A percentile compares a stretch with the other conserved stretches of the same genome.
phyloP scores from a whole-genome alignment of 768 basidiomycete species.

The Pulveroboletus ravenelii region DNA sequence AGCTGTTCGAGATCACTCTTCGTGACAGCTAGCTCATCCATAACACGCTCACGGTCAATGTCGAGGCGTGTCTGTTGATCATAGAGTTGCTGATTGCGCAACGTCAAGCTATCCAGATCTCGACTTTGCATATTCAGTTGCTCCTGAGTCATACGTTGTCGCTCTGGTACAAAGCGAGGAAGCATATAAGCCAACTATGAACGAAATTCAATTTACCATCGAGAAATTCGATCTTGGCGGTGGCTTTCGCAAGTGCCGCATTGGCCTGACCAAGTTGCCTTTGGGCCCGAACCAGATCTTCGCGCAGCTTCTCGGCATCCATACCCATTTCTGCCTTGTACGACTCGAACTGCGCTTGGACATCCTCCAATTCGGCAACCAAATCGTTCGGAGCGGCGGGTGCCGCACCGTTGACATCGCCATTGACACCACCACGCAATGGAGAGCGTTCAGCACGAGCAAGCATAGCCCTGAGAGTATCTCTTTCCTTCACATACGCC shows the following conservation, averaged over 20 bases:
- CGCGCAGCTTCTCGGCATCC: conserved; percentile 68
- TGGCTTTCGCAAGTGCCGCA: conserved; percentile 74
- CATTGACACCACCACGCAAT: conserved; percentile 25
- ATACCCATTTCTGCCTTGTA: conserved; percentile 77
- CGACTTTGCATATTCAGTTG: conserved; percentile 56
- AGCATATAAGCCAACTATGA: neutral
- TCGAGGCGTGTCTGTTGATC: conserved; percentile 73
- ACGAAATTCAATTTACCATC: conserved; percentile 46
- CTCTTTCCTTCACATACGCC: conserved; percentile 83
- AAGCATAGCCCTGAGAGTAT: conserved; percentile 75
- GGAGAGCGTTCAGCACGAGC: conserved; percentile 41
- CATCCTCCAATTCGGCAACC: conserved; percentile 60
- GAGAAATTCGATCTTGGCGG: conserved; percentile 75
- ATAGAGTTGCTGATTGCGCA: conserved; percentile 67
- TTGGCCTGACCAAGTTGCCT: conserved; percentile 61
- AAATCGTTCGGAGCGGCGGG: conserved; percentile 34
- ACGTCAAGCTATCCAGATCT: conserved; percentile 61
- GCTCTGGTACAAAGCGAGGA: conserved; percentile 41
- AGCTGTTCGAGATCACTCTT: conserved; percentile 67
- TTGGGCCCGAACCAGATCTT: conserved; percentile 62
- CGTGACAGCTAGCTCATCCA: conserved; percentile 59
- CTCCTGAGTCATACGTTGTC: conserved; percentile 67
- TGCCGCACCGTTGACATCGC: conserved; percentile 28
- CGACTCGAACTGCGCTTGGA: conserved; percentile 75
- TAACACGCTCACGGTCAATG: conserved; percentile 64